Percentiles rank a stretch among this genome's conserved stretches.
phyloP scores from a whole-genome alignment of 2,329 filamentous ascomycete genomes.

The Colletotrichum destructivum region DNA sequence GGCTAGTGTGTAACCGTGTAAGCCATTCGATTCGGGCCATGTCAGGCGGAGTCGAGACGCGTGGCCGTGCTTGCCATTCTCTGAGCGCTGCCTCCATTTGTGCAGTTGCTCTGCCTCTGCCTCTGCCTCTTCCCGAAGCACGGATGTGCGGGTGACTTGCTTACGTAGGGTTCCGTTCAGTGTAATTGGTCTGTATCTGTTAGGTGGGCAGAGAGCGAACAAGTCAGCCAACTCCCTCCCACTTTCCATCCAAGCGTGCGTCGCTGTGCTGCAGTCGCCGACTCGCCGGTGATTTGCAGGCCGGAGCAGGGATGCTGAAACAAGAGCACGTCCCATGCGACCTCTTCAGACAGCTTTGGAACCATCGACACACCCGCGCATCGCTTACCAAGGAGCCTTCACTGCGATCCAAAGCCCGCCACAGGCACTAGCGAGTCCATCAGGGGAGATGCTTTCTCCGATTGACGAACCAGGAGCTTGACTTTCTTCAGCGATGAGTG shows the following conservation, averaged over 20 bases:
- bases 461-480: neutral
- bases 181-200: no score
- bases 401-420: conserved; percentile 2
- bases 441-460: neutral
- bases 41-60: conserved; percentile 33
- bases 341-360: conserved; percentile 44
- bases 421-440: neutral
- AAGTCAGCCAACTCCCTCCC: neutral
- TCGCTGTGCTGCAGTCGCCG: neutral
- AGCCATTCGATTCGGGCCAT: conserved; percentile 8
- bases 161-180: neutral
- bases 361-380: conserved; percentile 27
- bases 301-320: conserved; percentile 34
- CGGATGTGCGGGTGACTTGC: neutral
- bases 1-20: neutral
- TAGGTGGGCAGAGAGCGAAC: neutral
- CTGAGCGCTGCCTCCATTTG: conserved; percentile 4
- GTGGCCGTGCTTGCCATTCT: conserved; percentile 28
- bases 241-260: neutral
- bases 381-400: neutral
- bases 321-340: conserved; percentile 16
- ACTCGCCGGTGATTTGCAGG: neutral
- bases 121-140: neutral
- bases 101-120: neutral
- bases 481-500: neutral